Conservation (phyloP, 768 basidiomycete species). For the Boletus vinaceobasis region DNA sequence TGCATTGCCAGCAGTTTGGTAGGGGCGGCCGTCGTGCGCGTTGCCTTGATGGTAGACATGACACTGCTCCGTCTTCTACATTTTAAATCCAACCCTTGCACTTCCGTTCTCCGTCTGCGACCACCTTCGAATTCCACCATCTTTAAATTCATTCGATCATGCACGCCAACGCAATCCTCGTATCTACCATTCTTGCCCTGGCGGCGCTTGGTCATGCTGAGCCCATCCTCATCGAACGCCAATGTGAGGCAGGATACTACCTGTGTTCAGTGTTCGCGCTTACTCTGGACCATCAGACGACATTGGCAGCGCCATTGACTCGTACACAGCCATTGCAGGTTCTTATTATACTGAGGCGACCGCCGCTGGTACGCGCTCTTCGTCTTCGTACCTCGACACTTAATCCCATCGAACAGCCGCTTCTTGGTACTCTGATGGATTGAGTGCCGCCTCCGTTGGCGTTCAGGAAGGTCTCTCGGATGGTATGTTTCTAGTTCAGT, state of each 20-base stretch:
- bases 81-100: neutral
- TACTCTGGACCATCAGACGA: conserved; percentile 4
- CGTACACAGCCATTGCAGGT: conserved; percentile 36
- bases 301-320: conserved; percentile 40
- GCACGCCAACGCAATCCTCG: conserved; percentile 33
- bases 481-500: conserved; percentile 1
- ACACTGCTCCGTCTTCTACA: neutral
- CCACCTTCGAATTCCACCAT: neutral
- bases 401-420: conserved; percentile 4
- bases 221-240: conserved; percentile 38
- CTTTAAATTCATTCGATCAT: conserved; percentile 5
- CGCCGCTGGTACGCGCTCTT: conserved; percentile 13
- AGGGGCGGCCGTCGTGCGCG: neutral
- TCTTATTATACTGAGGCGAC: conserved; percentile 31
- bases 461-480: conserved; percentile 19
- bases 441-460: conserved; percentile 16
- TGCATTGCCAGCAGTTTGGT: too few relatives aligned
- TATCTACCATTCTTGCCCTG: conserved; percentile 36
- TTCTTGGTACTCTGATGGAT: conserved; percentile 14
- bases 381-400: neutral
- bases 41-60: neutral
- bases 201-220: conserved; percentile 36
- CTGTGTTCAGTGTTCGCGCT: neutral
- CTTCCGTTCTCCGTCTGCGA: conserved; percentile 1
- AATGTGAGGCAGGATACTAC: conserved; percentile 35